Evolutionary conservation across 805 yeast genomes (phyloP).

Genomic region (Candida alai): DNA sequence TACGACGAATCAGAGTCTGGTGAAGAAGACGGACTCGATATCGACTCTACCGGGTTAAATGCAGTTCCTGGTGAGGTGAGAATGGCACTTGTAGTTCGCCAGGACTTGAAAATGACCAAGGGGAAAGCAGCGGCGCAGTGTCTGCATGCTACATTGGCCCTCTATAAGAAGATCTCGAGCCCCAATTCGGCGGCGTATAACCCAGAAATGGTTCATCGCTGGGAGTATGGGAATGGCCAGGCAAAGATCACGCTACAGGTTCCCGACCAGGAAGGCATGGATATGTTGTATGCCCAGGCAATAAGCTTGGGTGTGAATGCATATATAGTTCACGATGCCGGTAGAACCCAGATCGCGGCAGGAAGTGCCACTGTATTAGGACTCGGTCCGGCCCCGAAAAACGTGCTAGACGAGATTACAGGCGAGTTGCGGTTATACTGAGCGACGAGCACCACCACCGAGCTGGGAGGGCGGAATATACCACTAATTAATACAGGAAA

Average conservation of each 20-base stretch:
- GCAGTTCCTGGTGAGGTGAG: slow-evolving; percentile 74
- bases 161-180: slow-evolving; percentile 65
- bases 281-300: slow-evolving; percentile 74
- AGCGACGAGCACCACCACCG: slow-evolving; percentile 30
- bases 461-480: no score
- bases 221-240: slow-evolving; percentile 81
- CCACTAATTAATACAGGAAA: slow-evolving; percentile 3
- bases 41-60: slow-evolving; percentile 58
- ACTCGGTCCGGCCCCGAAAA: slow-evolving; percentile 92
- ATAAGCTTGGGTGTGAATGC: slow-evolving; percentile 75
- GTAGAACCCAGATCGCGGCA: slow-evolving; percentile 93
- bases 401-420: slow-evolving; percentile 76
- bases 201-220: slow-evolving; percentile 60
- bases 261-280: slow-evolving; percentile 66
- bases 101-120: slow-evolving; percentile 86
- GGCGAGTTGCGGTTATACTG: slow-evolving; percentile 71
- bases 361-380: slow-evolving; percentile 97
- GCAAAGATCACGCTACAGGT: slow-evolving; percentile 88
- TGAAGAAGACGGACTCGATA: slow-evolving; percentile 45
- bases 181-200: slow-evolving; percentile 52
- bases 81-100: slow-evolving; percentile 85
- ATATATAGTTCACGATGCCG: slow-evolving; percentile 89
- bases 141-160: slow-evolving; percentile 93
- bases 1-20: slow-evolving; percentile 31
- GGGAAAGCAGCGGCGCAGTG: slow-evolving; percentile 98